A percentile compares a stretch with the other conserved stretches of the same genome.
Evolutionary conservation across 352 stramenopile species (phyloP).

Genomic region (Pythium periplocum): DNA sequence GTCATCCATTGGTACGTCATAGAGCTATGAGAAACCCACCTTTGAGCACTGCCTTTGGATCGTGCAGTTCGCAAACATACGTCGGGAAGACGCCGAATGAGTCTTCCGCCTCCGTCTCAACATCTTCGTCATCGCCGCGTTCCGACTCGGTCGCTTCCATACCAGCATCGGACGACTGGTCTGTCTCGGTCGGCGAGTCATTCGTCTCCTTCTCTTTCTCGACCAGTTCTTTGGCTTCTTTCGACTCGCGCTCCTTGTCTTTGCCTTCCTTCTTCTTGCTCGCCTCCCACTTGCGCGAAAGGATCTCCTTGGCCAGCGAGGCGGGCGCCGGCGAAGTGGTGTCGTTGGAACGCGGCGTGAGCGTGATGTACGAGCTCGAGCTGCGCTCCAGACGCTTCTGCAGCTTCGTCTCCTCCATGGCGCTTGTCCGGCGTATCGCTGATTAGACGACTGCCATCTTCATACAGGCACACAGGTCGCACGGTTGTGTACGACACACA

Average conservation of each 20-base stretch:
- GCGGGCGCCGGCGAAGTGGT: constrained; percentile 11
- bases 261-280: constrained; percentile 16
- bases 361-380: constrained; percentile 21
- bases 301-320: constrained; percentile 19
- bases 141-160: constrained; percentile 18
- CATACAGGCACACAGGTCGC: too few relatives aligned
- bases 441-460: too few relatives aligned
- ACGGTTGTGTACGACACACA: too few relatives aligned
- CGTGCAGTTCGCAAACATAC: constrained; percentile 72
- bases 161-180: constrained; percentile 24
- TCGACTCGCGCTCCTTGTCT: background rate
- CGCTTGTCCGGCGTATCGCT: too few relatives aligned
- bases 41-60: constrained; percentile 66
- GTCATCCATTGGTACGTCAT: too few relatives aligned
- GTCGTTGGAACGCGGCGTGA: constrained; percentile 18
- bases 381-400: background rate
- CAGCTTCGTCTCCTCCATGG: too few relatives aligned
- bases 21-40: constrained; percentile 21
- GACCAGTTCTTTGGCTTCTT: background rate
- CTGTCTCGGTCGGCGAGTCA: constrained; percentile 20
- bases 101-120: constrained; percentile 24
- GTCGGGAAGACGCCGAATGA: constrained; percentile 36
- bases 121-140: constrained; percentile 19
- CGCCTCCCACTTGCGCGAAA: constrained; percentile 18
- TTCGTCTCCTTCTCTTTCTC: constrained; percentile 2